Base-by-base conservation (phyloP, 495 filamentous ascomycete species). In the Neurospora sp. region DNA sequence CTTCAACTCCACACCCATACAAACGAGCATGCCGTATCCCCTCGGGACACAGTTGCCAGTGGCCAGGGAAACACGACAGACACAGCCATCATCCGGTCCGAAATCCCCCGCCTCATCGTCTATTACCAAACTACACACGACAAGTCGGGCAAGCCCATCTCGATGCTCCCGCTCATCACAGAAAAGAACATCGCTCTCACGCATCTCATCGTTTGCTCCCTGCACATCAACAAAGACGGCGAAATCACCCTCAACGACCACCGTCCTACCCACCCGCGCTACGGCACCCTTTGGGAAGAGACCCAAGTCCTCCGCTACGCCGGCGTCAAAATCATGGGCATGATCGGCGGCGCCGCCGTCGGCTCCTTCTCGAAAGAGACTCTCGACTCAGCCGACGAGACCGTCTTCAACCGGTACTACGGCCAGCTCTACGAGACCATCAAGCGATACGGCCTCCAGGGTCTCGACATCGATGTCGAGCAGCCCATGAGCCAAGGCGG, bases 381-480 rank as follows among this genome's bases (percentile, higher is more conserved):
- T 3, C 85, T 95, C 6, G 92, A 94, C 77, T 82, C 83, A 69
- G 79, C 81, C 72, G 80, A 85, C 41, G 76, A 81, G 18, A 70
- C 76, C 0, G 79, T 85, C 6, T 94, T 94, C 74, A 90, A 92
- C 78, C 74, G 69, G 4, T 92, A 89, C 79, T 96, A 96, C 79
- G 78, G 72, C 0, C 90, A 90, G 9, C 83, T 96, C 16, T 83
- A 86, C 14, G 83, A 88, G 39, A 80, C 90, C 70, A 85, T 96
- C 42, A 81, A 82, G 12, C 82, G 83, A 12, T 83, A 89, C 76
- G 79, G 79, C 4, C 83, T 95, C 6, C 84, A 94, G 38, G 93
- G 93, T 0, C 76, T 97, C 8, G 93, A 97, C 78, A 86, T 97
- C 18, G 93, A 97, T 76, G 92, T 96, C 46, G 93, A 97, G 79